Base-by-base conservation (phyloP, 176 grass and related monocot species). In the Ananas comosus region DNA sequence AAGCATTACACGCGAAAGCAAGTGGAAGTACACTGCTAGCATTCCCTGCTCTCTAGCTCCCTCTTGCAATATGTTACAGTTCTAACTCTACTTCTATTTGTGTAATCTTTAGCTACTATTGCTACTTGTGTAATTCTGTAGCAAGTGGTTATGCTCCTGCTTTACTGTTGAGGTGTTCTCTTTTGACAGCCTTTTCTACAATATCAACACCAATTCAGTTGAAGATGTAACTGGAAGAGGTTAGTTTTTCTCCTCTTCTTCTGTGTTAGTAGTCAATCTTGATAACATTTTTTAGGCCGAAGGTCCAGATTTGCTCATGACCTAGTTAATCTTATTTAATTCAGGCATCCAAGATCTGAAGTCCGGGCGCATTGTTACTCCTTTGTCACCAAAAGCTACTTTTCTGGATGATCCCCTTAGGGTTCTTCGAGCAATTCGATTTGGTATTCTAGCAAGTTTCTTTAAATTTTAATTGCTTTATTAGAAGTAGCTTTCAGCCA, bases 351-450 rank as follows among this genome's bases (percentile, higher is more conserved):
- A 90, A 74, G 86, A 92, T 83, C 69, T 97, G 23, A 88, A 85
- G 17, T 83, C 73, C 51, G 86, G 93, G 64, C 73, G 82, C 75
- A 78, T 97, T 83, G 89, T 90, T 68, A 97, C 89, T 74, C 93
- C 93, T 75, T 72, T 97, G 71, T 86, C 81, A 47, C 81, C 93
- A 58, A 97, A 92, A 87, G 79, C 76, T 80, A 97, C 93, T 70
- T 97, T 90, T 65, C 78, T 92, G 77, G 93, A 97, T 77, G 93
- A 97, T 70, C 93, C 93, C 13, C 93, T 97, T 72, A 80, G 93
- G 77, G 93, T 97, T 80, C 93, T 97, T 85, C 86, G 93, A 72
- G 93, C 93, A 68, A 97, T 97, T 77, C 86, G 93, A 70, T 97
- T 97, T 80, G 93, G 93, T 97, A 85, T n/a, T 69, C 12, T 42